Conservation (phyloP, 345 rosid species). For the Lumnitzera littorea region DNA sequence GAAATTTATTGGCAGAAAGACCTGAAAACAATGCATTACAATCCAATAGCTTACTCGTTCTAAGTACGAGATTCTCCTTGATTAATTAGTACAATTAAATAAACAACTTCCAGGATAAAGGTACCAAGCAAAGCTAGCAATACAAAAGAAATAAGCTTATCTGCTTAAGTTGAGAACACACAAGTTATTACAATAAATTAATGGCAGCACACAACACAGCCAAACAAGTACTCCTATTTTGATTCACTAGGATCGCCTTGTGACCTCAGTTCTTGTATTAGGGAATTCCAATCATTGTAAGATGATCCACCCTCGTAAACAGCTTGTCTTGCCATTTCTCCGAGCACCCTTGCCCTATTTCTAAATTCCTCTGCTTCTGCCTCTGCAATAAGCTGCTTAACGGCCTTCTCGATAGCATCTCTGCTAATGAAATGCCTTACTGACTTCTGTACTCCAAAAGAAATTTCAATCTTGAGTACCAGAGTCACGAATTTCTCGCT, state of each 20-base stretch:
- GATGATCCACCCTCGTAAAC: conserved; percentile 35
- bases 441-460: conserved; percentile 7
- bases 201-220: too few species aligned
- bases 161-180: too few species aligned
- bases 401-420: conserved; percentile 18
- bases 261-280: conserved; percentile 18
- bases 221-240: too few species aligned
- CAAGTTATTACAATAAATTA: too few species aligned
- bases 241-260: neutral
- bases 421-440: conserved; percentile 9
- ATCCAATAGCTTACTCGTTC: too few species aligned
- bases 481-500: conserved; percentile 23
- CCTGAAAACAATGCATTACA: too few species aligned
- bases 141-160: too few species aligned
- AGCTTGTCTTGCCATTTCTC: conserved; percentile 26
- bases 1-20: too few species aligned
- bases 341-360: conserved; percentile 9
- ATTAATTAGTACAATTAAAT: too few species aligned
- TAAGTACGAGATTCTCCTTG: too few species aligned
- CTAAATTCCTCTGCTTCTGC: conserved; percentile 22
- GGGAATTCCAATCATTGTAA: conserved; percentile 8
- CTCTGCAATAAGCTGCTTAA: conserved; percentile 14
- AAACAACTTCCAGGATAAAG: too few species aligned
- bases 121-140: too few species aligned
- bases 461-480: conserved; percentile 22